A percentile compares a stretch with the other conserved stretches of the same genome.
Conservation (phyloP, 2,329 filamentous ascomycete species). For the Scopulariopsis brevicaulis region DNA sequence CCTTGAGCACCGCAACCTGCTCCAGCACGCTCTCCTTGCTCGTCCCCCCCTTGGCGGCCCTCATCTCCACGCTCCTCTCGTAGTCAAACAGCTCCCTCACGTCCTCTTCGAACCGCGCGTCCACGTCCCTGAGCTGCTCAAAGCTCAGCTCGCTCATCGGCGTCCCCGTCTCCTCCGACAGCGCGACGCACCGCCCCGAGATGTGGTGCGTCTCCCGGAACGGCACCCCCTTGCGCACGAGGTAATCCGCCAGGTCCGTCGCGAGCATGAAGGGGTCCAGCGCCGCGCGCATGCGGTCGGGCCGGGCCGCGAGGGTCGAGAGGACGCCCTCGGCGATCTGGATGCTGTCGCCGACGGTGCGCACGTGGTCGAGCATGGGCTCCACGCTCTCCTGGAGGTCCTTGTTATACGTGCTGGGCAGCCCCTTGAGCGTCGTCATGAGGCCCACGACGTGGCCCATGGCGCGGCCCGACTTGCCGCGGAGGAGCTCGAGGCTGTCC, state of each 20-base stretch:
- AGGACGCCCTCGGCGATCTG: slow-evolving; percentile 76
- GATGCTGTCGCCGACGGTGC: slow-evolving; percentile 71
- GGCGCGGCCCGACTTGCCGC: slow-evolving; percentile 63
- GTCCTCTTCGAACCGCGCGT: slow-evolving; percentile 59
- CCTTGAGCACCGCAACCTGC: slow-evolving; percentile 44
- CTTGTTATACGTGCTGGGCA: slow-evolving; percentile 82
- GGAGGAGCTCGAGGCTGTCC: slow-evolving; percentile 59
- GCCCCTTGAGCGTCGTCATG: slow-evolving; percentile 59
- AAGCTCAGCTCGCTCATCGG: slow-evolving; percentile 60
- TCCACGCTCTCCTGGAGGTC: slow-evolving; percentile 83
- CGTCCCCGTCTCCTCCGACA: slow-evolving; percentile 52
- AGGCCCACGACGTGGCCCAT: slow-evolving; percentile 77
- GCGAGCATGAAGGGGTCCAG: slow-evolving; percentile 79
- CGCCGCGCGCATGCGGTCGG: slow-evolving; percentile 67
- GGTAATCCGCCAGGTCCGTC: slow-evolving; percentile 54
- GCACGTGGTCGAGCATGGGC: slow-evolving; percentile 74
- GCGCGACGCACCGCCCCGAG: slow-evolving; percentile 56
- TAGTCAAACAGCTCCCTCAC: slow-evolving; percentile 66
- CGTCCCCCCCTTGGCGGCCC: slow-evolving; percentile 66
- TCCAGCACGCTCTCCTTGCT: slow-evolving; percentile 56
- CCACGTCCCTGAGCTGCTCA: slow-evolving; percentile 56
- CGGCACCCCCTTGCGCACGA: slow-evolving; percentile 56
- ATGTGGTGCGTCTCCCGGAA: slow-evolving; percentile 77
- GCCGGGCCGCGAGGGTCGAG: slow-evolving; percentile 56
- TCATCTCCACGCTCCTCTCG: slow-evolving; percentile 71